Percentiles rank a stretch among this genome's conserved stretches.
Evolutionary conservation across 148 eudicot species (phyloP).

Genomic region (Rhododendron griersonianum): DNA sequence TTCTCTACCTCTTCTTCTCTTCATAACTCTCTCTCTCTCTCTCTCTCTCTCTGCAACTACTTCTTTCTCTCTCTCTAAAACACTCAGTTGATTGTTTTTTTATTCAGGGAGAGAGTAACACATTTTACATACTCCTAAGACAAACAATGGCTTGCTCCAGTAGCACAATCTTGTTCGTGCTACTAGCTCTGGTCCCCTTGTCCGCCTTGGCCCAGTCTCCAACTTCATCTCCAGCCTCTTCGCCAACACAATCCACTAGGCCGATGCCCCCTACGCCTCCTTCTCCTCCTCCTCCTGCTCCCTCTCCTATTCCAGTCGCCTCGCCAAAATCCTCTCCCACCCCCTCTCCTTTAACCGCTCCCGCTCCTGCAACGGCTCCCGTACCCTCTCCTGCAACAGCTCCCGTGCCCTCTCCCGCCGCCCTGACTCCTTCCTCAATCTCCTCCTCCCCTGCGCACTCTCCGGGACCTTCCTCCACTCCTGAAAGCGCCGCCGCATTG

Average conservation of each 20-base stretch:
- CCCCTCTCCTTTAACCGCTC: too few relatives aligned
- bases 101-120: neutral
- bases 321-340: too few relatives aligned
- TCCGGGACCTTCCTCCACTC: neutral
- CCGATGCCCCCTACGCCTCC: too few relatives aligned
- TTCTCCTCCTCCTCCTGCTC: too few relatives aligned
- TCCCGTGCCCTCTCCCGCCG: neutral
- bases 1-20: too few relatives aligned
- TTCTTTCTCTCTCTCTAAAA: too few relatives aligned
- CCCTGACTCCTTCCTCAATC: neutral
- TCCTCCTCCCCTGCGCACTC: neutral
- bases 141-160: slow-evolving; percentile 34
- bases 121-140: too few relatives aligned
- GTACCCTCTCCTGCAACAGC: neutral
- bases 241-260: slow-evolving; percentile 6
- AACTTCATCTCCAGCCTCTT: slow-evolving; percentile 11
- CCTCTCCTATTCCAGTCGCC: too few relatives aligned
- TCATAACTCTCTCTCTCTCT: too few relatives aligned
- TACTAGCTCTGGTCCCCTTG: slow-evolving; percentile 32
- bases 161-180: slow-evolving; percentile 8
- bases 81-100: neutral
- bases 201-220: slow-evolving; percentile 56
- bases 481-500: slow-evolving; percentile 23
- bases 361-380: neutral
- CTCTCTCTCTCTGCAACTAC: too few relatives aligned